Evolutionary conservation across 1,284 basidiomycete genomes (phyloP).

Genomic region (Cryptococcus floricola): DNA sequence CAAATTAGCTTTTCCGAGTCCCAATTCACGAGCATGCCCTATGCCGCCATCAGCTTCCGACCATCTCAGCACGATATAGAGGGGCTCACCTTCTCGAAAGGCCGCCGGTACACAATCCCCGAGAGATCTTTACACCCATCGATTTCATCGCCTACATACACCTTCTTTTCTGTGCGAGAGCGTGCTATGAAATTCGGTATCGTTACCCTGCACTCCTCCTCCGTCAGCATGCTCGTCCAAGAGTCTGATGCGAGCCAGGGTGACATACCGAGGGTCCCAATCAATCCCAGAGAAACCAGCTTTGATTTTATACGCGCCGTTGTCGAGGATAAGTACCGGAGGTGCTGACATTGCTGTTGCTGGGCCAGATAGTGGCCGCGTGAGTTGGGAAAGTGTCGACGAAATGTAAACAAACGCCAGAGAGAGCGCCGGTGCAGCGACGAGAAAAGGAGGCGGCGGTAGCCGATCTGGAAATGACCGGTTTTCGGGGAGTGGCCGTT

Average conservation of each 20-base stretch:
- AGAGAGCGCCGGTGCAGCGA: not conserved
- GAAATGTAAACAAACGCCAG: not conserved
- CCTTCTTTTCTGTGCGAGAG: slow-evolving; percentile 70
- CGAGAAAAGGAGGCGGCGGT: not conserved
- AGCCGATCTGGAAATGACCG: not conserved
- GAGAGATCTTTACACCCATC: slow-evolving; percentile 69
- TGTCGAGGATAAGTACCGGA: slow-evolving; percentile 69
- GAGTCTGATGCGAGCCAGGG: not conserved
- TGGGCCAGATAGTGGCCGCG: not conserved
- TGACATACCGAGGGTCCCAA: slow-evolving; percentile 38
- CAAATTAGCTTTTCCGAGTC: slow-evolving; percentile 85
- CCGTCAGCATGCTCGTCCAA: not conserved
- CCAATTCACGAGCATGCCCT: slow-evolving; percentile 90
- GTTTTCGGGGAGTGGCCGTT: not conserved
- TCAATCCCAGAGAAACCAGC: slow-evolving; percentile 55
- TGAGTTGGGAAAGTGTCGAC: not conserved
- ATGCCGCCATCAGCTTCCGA: slow-evolving; percentile 16
- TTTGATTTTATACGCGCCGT: slow-evolving; percentile 78
- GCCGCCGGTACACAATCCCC: slow-evolving; percentile 71
- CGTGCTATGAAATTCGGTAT: slow-evolving; percentile 74
- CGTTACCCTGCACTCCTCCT: slow-evolving; percentile 47
- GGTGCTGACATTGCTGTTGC: slow-evolving; percentile 27
- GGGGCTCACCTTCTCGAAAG: slow-evolving; percentile 72
- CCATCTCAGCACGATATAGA: not conserved
- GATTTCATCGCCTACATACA: slow-evolving; percentile 78